phyloP scores from a whole-genome alignment of 2,329 filamentous ascomycete genomes.

The Clarireedia monteithiana region DNA sequence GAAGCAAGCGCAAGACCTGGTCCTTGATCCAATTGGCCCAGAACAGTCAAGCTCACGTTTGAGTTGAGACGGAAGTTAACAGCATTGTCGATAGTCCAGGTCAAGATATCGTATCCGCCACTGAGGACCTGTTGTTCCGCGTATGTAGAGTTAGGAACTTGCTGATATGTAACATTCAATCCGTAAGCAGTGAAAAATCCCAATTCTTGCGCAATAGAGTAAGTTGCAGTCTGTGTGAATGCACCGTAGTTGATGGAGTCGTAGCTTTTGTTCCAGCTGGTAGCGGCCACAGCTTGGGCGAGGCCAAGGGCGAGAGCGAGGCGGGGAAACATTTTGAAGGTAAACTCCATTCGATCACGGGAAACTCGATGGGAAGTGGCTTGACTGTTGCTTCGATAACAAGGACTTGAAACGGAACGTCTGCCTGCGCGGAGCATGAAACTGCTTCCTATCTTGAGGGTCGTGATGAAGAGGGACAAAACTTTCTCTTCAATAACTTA shows the following conservation, averaged over 20 bases:
- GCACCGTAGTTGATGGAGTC: conserved; percentile 11
- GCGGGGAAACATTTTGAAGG: no score
- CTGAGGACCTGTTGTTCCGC: conserved; percentile 10
- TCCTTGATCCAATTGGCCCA: conserved; percentile 22
- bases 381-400: no score
- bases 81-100: conserved; percentile 27
- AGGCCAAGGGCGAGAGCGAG: no score
- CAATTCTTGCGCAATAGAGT: conserved; percentile 28
- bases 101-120: conserved; percentile 27
- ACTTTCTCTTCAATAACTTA: no score
- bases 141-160: conserved; percentile 26
- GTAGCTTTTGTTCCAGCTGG: no score
- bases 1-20: conserved; percentile 28
- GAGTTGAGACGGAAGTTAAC: conserved; percentile 28
- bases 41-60: conserved; percentile 23
- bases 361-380: no score
- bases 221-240: conserved; percentile 22
- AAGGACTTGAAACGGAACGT: no score
- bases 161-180: conserved; percentile 1
- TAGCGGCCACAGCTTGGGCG: no score
- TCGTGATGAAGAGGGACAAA: no score
- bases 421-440: no score
- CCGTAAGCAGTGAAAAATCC: conserved; percentile 20
- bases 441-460: no score
- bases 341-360: no score